Base-by-base conservation (phyloP, 441 rosid species). In the Erodium texanum region DNA sequence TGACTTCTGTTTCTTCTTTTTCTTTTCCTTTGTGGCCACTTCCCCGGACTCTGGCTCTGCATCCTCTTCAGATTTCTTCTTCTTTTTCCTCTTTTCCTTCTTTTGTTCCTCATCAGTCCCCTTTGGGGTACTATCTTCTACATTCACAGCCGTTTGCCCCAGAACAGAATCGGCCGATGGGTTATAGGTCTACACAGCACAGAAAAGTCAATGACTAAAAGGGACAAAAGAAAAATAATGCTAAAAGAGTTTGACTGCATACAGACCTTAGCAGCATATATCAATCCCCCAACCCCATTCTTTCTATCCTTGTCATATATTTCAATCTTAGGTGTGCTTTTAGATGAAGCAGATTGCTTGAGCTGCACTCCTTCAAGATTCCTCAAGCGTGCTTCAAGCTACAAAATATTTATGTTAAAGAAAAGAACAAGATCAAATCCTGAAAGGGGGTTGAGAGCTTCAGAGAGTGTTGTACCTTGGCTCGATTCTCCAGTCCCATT, bases 271-370 rank as follows among this genome's bases (percentile, higher is more conserved):
- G 97, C 95, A 67, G 95, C 78, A 70, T 92, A 84, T 64, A 87
- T 77, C 70, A 89, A 64, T 22, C 80, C 96, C 9, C 92, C 85
- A 38, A 89, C 74, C 0, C 87, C 88, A 75, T 72, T 81, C 85
- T 86, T 93, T 36, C 87, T 70, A 70, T 93, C 98, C 75, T 90
- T 93, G 73, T 87, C 85, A 78, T 93, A 89, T 27, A 76, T 88
- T 81, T 90, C 96, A 54, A 90, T 87, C 84, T 84, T 89, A 1
- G 98, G 95, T 52, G 90, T 93, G 79, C 98, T 95, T 79, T 90
- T 90, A 16, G 85, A 83, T 65, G 97, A 90, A 20, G 95, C 92
- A 24, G 89, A 81, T n/a, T 81, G 87, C 64, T 90, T 78, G 69
- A 87, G 70, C 71, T 87, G 95, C 80, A 76, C 86, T 24, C 97